phyloP scores from a whole-genome alignment of 2,329 filamentous ascomycete species.

The Fusarium robinianum region DNA sequence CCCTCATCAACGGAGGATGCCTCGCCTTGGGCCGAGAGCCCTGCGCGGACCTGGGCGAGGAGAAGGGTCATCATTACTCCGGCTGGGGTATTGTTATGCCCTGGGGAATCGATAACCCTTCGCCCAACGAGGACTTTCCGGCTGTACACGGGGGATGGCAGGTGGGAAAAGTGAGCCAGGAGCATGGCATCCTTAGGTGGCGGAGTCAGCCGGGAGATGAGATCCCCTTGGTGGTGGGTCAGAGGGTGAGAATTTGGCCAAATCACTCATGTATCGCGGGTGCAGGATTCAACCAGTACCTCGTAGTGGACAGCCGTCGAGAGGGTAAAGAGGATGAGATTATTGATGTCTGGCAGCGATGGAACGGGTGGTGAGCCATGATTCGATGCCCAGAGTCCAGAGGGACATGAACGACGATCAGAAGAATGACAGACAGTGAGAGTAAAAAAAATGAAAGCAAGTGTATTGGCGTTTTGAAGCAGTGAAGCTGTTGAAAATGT shows the following conservation, averaged over 20 bases:
- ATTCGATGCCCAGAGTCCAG: too few species aligned
- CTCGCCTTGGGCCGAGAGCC: constrained; percentile 54
- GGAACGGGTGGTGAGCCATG: constrained; percentile 65
- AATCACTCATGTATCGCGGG: constrained; percentile 80
- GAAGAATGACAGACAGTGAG: too few species aligned
- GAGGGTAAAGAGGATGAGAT: constrained; percentile 60
- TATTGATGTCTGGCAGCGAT: constrained; percentile 75
- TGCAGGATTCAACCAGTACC: constrained; percentile 69
- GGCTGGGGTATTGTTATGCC: constrained; percentile 66
- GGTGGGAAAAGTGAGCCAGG: constrained; percentile 72
- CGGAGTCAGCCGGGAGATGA: constrained; percentile 48
- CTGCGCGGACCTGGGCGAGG: constrained; percentile 55
- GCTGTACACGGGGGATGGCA: constrained; percentile 59
- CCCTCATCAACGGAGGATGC: background rate
- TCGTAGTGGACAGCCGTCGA: constrained; percentile 69
- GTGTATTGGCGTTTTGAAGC: too few species aligned
- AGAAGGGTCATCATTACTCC: constrained; percentile 54
- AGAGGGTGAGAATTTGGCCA: constrained; percentile 71
- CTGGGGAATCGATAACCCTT: constrained; percentile 51
- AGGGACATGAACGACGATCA: too few species aligned
- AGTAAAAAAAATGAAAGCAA: too few species aligned
- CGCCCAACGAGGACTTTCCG: constrained; percentile 47
- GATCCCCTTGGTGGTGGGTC: constrained; percentile 60
- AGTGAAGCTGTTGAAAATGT: too few species aligned
- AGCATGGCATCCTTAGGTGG: constrained; percentile 74